Conservation (phyloP, 2,329 filamentous ascomycete species). For the Ceratocystis papillata region DNA sequence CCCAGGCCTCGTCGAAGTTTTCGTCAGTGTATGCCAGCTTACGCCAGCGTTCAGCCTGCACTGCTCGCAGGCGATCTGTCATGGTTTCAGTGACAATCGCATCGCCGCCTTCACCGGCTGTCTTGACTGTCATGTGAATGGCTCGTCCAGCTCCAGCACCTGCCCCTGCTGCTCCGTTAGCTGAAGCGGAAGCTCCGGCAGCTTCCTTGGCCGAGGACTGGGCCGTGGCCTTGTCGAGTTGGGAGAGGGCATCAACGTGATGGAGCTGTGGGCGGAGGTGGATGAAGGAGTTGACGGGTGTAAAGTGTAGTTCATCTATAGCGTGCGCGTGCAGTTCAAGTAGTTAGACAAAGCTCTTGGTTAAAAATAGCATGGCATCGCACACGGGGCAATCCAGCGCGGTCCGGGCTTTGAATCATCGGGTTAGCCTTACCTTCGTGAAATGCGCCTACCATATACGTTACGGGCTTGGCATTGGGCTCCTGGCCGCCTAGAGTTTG, state of each 20-base stretch:
- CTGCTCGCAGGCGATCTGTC: slow-evolving; percentile 60
- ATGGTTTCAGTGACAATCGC: slow-evolving; percentile 58
- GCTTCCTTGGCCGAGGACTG: slow-evolving; percentile 32
- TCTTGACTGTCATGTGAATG: slow-evolving; percentile 80
- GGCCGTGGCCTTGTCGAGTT: slow-evolving; percentile 48
- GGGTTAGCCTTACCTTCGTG: slow-evolving; percentile 50
- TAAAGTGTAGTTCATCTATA: slow-evolving; percentile 73
- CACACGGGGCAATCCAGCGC: too few species aligned
- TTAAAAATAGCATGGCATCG: neutral
- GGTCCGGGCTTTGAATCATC: too few species aligned
- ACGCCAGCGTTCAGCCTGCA: slow-evolving; percentile 75
- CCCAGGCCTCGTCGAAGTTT: slow-evolving; percentile 64
- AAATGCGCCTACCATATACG: slow-evolving; percentile 92
- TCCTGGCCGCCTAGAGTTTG: slow-evolving; percentile 82
- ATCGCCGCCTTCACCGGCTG: slow-evolving; percentile 52
- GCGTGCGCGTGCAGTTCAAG: neutral
- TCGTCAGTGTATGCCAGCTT: slow-evolving; percentile 72
- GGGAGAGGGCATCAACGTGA: slow-evolving; percentile 74
- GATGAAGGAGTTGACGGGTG: slow-evolving; percentile 69
- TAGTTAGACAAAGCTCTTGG: neutral
- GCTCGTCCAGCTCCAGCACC: slow-evolving; percentile 50
- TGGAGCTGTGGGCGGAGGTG: slow-evolving; percentile 87
- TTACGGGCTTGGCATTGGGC: slow-evolving; percentile 55
- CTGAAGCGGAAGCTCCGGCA: slow-evolving; percentile 28
- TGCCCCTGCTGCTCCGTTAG: slow-evolving; percentile 32